A percentile compares a stretch with the other conserved stretches of the same genome.
Evolutionary conservation across 2,329 filamentous ascomycete genomes (phyloP).

Genomic region (Botrytis aclada): DNA sequence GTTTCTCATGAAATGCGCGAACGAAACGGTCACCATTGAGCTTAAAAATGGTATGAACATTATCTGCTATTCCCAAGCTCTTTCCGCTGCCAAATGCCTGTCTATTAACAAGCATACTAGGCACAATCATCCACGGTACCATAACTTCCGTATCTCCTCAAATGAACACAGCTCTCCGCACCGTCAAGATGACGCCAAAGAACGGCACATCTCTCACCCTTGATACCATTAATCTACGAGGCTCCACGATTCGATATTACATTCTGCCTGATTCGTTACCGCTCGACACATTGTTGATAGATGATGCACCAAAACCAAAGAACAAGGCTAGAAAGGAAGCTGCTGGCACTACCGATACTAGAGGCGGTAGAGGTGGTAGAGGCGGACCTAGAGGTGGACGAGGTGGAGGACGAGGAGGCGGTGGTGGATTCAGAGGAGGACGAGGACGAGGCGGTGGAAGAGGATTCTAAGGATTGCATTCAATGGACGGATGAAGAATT

Average conservation of each 20-base stretch:
- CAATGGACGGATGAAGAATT: not conserved
- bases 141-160: constrained; percentile 95
- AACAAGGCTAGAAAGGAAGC: constrained; percentile 98
- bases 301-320: constrained; percentile 97
- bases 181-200: constrained; percentile 93
- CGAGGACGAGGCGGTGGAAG: constrained; percentile 51
- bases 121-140: constrained; percentile 93
- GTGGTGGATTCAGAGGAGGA: constrained; percentile 49
- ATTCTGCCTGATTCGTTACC: constrained; percentile 95
- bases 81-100: not conserved
- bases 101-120: constrained; percentile 45
- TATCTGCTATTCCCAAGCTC: constrained; percentile 5
- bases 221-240: constrained; percentile 95
- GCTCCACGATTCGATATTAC: constrained; percentile 92
- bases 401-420: constrained; percentile 45
- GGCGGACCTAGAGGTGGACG: constrained; percentile 46
- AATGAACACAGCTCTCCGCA: constrained; percentile 96
- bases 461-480: constrained; percentile 32
- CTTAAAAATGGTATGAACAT: constrained; percentile 81
- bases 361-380: constrained; percentile 40
- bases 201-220: constrained; percentile 83
- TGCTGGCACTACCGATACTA: constrained; percentile 45
- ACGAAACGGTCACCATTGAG: constrained; percentile 97
- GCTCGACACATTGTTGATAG: constrained; percentile 90
- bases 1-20: constrained; percentile 99